phyloP scores from a whole-genome alignment of 768 basidiomycete species.

The Hebeloma cylindrosporum region DNA sequence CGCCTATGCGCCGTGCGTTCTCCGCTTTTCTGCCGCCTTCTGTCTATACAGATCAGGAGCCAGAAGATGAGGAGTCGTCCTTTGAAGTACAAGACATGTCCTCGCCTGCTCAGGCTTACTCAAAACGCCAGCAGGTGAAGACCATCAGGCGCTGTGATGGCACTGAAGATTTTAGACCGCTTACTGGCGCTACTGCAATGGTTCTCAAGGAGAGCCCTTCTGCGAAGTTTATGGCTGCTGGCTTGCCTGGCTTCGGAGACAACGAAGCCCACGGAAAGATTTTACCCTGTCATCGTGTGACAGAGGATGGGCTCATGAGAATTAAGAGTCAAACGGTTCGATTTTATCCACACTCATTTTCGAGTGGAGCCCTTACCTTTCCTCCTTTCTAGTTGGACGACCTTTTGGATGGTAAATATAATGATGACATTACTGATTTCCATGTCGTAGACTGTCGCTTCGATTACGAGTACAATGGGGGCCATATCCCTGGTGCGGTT shows the following conservation, averaged over 20 bases:
- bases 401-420: conserved; percentile 75
- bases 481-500: conserved; percentile 88
- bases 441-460: conserved; percentile 96
- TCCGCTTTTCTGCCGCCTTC: conserved; percentile 72
- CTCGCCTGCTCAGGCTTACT: conserved; percentile 80
- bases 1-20: conserved; percentile 68
- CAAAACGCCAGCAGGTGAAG: conserved; percentile 73
- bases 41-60: conserved; percentile 44
- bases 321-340: conserved; percentile 78
- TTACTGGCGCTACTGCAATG: conserved; percentile 64
- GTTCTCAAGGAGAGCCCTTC: conserved; percentile 58
- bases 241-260: conserved; percentile 85
- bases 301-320: conserved; percentile 94
- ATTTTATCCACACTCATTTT: conserved; percentile 6
- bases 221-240: conserved; percentile 54
- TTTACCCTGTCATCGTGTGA: conserved; percentile 89
- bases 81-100: conserved; percentile 71
- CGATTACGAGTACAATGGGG: conserved; percentile 93
- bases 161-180: conserved; percentile 75
- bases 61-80: conserved; percentile 50
- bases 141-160: conserved; percentile 80
- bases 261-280: conserved; percentile 93
- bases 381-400: conserved; percentile 59
- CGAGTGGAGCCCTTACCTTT: conserved; percentile 13
- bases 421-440: conserved; percentile 62